Evolutionary conservation across 2,329 filamentous ascomycete genomes (phyloP), one percentile per base, ranked within the genome.

Genomic region (Penicillium oxalicum): DNA sequence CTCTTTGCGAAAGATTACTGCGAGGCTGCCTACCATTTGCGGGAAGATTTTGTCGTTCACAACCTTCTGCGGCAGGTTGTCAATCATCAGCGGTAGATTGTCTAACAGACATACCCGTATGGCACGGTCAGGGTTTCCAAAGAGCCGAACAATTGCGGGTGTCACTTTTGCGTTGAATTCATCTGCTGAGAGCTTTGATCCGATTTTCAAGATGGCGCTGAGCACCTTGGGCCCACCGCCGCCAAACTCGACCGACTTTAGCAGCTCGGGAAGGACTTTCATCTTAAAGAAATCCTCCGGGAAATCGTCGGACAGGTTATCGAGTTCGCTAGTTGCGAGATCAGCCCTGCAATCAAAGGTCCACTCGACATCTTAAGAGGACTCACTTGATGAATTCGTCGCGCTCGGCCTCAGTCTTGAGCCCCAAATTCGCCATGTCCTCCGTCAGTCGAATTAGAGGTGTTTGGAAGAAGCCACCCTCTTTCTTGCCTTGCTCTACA

Each of bases 221-320:
- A 98, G 87, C 0, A 95, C 91, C 63, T 95, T 94, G 0, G 91
- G 88, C 0, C 93, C 93, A 27, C 93, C 93, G 9, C 91, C 93
- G 6, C 93, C 93, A 67, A 96, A 98, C 63, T 98, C 93, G n/a
- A 97, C 90, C 0, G 91, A 95, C 65, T 97, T 98, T n/a, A 98
- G 78, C 28, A 98, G 75, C 65, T 98, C 93, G 0, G 93, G 93
- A 7, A 98, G 77, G 3, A 98, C 83, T 64, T 97, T 98, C 79
- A 95, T 87, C 66, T 94, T 95, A 77, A 97, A 95, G 68, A 95
- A 98, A 51, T 97, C 93, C 64, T 96, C 91, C 0, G 93, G 93
- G 53, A 97, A 96, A 67, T 98, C 91, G 57, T 96, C 89, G 0
- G 89, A 86, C 4, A 96, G 78, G 51, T 87, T 79, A 57, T 95